A percentile compares a stretch with the other conserved stretches of the same genome.
Evolutionary conservation across 1,139 yeast species (phyloP).

Genomic region (Lodderomyces margitis): DNA sequence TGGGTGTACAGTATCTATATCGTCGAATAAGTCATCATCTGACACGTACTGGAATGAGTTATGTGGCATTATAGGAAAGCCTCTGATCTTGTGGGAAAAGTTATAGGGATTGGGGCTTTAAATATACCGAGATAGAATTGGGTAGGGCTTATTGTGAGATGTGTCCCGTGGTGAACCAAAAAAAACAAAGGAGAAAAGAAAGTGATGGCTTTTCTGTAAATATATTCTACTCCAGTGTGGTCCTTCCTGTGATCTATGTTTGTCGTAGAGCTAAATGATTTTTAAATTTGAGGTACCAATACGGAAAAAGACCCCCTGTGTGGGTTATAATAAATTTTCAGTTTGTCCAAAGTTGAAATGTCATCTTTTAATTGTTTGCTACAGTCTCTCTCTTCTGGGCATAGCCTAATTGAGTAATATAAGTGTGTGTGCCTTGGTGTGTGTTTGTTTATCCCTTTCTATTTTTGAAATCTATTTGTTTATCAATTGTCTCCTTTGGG

Average conservation of each 20-base stretch:
- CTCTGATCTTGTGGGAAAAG: neutral
- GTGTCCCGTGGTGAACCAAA: neutral
- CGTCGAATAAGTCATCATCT: slow-evolving; percentile 14
- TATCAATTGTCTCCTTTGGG: neutral
- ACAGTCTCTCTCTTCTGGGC: too few species aligned
- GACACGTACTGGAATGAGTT: slow-evolving; percentile 10
- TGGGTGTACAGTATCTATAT: slow-evolving; percentile 8
- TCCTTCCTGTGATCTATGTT: too few species aligned
- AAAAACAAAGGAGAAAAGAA: neutral
- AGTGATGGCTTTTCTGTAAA: neutral
- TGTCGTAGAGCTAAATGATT: too few species aligned
- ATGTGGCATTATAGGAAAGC: slow-evolving; percentile 7
- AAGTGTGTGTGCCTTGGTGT: neutral
- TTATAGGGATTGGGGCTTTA: neutral
- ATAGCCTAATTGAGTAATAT: slow-evolving; percentile 1
- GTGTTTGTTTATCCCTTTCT: neutral
- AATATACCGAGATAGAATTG: neutral
- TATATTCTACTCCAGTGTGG: neutral
- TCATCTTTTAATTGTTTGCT: too few species aligned
- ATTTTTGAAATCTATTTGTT: neutral
- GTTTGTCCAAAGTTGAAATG: too few species aligned
- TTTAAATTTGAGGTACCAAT: too few species aligned
- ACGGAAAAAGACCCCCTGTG: neutral
- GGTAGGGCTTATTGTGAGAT: neutral
- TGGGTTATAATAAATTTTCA: neutral